phyloP scores from a whole-genome alignment of 257 asterid species.

The Solanum ossicruentum region DNA sequence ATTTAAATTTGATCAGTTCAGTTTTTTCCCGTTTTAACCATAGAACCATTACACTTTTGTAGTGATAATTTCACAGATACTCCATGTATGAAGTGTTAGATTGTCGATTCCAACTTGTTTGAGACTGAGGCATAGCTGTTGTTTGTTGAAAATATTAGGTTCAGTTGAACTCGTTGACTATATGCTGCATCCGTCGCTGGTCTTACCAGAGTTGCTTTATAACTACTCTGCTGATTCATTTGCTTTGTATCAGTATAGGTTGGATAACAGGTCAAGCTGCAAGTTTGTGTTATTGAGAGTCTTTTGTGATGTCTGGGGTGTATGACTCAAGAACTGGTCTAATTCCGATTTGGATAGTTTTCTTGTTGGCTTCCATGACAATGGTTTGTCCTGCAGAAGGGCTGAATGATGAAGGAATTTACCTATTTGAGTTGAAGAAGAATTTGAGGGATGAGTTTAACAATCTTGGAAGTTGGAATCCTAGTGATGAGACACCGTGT shows the following conservation, averaged over 20 bases:
- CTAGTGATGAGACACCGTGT: constrained; percentile 57
- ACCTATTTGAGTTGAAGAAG: constrained; percentile 52
- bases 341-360: constrained; percentile 19
- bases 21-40: too few relatives aligned
- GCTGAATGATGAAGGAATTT: constrained; percentile 50
- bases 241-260: constrained; percentile 9
- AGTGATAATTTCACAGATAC: not conserved
- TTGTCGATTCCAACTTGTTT: not conserved
- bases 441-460: constrained; percentile 30
- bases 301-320: constrained; percentile 27
- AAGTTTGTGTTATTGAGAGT: constrained; percentile 9
- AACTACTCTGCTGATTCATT: not conserved
- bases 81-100: not conserved
- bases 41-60: too few relatives aligned
- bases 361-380: constrained; percentile 11
- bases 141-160: not conserved
- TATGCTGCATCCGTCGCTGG: not conserved
- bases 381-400: constrained; percentile 33
- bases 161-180: not conserved
- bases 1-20: too few relatives aligned
- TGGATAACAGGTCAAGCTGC: not conserved
- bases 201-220: not conserved
- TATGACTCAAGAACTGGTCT: constrained; percentile 22
- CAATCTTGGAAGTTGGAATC: constrained; percentile 53
- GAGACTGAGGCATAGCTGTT: not conserved